Base-by-base conservation (phyloP, 306 rosid species). In the Fragaria nilgerrensis region DNA sequence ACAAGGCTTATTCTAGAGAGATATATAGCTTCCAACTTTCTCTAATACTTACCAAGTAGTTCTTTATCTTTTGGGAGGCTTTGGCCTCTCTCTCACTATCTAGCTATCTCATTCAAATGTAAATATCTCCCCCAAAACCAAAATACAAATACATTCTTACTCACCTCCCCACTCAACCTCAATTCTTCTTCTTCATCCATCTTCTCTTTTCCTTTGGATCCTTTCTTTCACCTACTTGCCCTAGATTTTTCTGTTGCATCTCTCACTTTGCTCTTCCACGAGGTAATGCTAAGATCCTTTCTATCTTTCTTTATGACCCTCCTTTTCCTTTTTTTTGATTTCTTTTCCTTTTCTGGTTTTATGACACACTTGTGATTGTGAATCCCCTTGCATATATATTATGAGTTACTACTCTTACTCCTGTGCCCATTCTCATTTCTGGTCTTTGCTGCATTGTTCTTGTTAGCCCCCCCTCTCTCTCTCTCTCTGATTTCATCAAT, bases 151-250 rank as follows among this genome's bases (percentile, higher is more conserved):
- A 88, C 85, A 90, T 94, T 94, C 96, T 92, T 89, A 82, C 87
- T 84, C 77, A 83, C 85, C 77, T 22, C 83, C 87, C 84, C 82
- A 88, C 96, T 90, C 97, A 88, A 75, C 71, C 85, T 64, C 32
- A 68, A 68, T 25, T 8, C 61, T 20, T 53, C 61, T 70, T 41
- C 68, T 32, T 52, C 45, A 19, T 76, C 50, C 70, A 22, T 49
- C 39, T 62, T 70, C 72, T 1, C 4, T 12, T 79, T 78, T 80
- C 81, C 82, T 76, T 82, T 80, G 84, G 85, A 73, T 83, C 79
- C 80, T 71, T 45, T 78, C 16, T 10, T 45, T 78, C 34, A 23
- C 80, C 55, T 64, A 66, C 85, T 82, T 84, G 74, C 63, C 25
- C 79, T 70, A 80, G 29, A 81, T 44, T 44, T 79, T 53, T 79